Conservation (phyloP, 2,329 filamentous ascomycete species). For the Huntiella omanensis region DNA sequence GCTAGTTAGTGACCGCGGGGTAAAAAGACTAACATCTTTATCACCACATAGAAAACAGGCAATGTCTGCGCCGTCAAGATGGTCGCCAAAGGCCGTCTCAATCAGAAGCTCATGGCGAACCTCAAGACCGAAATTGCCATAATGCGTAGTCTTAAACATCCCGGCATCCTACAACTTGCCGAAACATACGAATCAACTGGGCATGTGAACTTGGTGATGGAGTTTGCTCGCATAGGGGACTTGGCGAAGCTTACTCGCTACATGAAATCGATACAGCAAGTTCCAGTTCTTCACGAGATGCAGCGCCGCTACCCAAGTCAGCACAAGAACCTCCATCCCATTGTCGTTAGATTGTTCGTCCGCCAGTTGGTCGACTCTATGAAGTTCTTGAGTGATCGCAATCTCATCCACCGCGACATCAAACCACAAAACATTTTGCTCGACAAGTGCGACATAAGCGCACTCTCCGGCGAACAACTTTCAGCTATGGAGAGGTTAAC, state of each 20-base stretch:
- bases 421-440: conserved; percentile 93
- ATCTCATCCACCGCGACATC: conserved; percentile 89
- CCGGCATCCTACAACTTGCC: conserved; percentile 90
- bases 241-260: conserved; percentile 92
- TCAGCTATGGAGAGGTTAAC: conserved; percentile 21
- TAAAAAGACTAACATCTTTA: not conserved
- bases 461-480: conserved; percentile 60
- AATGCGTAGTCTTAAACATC: conserved; percentile 79
- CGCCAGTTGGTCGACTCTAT: conserved; percentile 88
- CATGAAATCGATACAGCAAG: conserved; percentile 9
- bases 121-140: conserved; percentile 91
- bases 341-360: conserved; percentile 87
- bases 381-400: conserved; percentile 65
- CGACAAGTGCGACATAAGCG: conserved; percentile 17
- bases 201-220: conserved; percentile 95
- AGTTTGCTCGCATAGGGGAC: conserved; percentile 92
- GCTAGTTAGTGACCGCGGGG: not conserved
- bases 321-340: conserved; percentile 77
- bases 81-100: conserved; percentile 75
- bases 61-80: conserved; percentile 63
- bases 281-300: conserved; percentile 66
- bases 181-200: conserved; percentile 75
- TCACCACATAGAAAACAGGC: conserved; percentile 1
- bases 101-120: conserved; percentile 92
- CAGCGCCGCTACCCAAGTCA: conserved; percentile 82